A percentile compares a stretch with the other conserved stretches of the same genome.
Conservation (phyloP, 2,329 filamentous ascomycete species). For the Ophiocordyceps sinensis region DNA sequence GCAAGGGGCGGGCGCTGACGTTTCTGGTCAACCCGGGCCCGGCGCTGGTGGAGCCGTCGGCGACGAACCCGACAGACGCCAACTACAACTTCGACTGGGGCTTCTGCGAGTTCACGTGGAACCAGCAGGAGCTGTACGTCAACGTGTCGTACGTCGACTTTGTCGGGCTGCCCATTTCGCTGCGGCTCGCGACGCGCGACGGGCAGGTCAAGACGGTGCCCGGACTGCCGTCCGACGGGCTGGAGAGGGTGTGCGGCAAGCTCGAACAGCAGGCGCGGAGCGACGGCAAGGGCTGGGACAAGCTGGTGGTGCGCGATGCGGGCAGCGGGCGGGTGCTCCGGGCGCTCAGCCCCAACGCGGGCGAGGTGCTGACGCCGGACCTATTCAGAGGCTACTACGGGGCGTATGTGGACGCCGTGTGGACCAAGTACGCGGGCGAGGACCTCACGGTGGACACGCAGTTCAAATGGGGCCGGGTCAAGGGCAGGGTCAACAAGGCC, state of each 20-base stretch:
- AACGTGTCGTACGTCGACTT: conserved; percentile 70
- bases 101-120: conserved; percentile 58
- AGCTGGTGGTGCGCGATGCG: conserved; percentile 29
- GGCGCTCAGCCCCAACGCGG: conserved; percentile 38
- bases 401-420: conserved; percentile 35
- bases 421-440: conserved; percentile 29
- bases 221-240: conserved; percentile 32
- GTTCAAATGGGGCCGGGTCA: conserved; percentile 32
- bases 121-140: conserved; percentile 44
- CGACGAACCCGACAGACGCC: conserved; percentile 48
- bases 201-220: conserved; percentile 29
- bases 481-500: conserved; percentile 22
- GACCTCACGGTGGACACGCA: conserved; percentile 40
- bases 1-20: conserved; percentile 40
- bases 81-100: conserved; percentile 50
- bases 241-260: conserved; percentile 27
- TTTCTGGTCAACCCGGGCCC: conserved; percentile 61
- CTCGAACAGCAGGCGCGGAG: conserved; percentile 28
- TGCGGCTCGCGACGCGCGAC: conserved; percentile 32
- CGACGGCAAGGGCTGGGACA: conserved; percentile 37
- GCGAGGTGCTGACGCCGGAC: conserved; percentile 24
- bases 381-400: conserved; percentile 37
- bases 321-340: conserved; percentile 27
- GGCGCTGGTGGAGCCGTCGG: conserved; percentile 59
- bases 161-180: conserved; percentile 47